These are phyloP conservation scores for Mycena rosella DNA, from an alignment of 768 basidiomycete genomes.

Conservation along the genomic window DNA sequence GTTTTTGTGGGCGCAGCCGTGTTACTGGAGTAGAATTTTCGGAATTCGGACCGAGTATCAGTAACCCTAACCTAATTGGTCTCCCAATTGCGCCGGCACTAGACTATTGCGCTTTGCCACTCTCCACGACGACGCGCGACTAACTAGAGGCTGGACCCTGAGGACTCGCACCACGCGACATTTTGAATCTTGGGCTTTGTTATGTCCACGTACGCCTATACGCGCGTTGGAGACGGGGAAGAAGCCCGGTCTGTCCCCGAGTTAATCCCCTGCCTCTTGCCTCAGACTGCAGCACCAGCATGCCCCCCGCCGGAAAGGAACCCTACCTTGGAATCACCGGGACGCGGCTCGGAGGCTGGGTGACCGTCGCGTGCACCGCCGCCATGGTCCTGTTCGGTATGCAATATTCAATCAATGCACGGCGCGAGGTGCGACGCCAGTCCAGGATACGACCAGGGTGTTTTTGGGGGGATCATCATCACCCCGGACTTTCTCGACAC, in stretches of 20 bases:
- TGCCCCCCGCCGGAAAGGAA: conserved; percentile 31
- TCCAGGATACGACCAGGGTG: conserved; percentile 66
- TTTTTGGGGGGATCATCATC: conserved; percentile 66
- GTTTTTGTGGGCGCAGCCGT: too few species aligned
- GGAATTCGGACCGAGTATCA: too few species aligned
- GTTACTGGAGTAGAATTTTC: too few species aligned
- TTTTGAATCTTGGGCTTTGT: background rate
- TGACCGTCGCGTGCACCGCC: conserved; percentile 63
- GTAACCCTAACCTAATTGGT: too few species aligned
- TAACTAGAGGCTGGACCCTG: conserved; percentile 13
- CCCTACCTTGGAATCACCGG: conserved; percentile 62
- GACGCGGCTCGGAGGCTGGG: conserved; percentile 58
- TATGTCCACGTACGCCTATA: conserved; percentile 35
- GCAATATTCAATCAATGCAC: conserved; percentile 14
- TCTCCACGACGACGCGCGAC: too few species aligned
- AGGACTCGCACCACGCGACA: background rate
- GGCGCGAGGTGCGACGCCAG: background rate
- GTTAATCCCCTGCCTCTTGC: background rate
- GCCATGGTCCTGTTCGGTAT: conserved; percentile 66
- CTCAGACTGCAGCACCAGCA: conserved; percentile 16
- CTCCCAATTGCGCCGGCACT: too few species aligned
- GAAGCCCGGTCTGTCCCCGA: conserved; percentile 26
- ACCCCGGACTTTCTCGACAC: conserved; percentile 59
- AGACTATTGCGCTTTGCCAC: too few species aligned
- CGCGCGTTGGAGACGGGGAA: conserved; percentile 31